Evolutionary conservation across 306 rosid genomes (phyloP).

Genomic region (Echinosophora koreensis): DNA sequence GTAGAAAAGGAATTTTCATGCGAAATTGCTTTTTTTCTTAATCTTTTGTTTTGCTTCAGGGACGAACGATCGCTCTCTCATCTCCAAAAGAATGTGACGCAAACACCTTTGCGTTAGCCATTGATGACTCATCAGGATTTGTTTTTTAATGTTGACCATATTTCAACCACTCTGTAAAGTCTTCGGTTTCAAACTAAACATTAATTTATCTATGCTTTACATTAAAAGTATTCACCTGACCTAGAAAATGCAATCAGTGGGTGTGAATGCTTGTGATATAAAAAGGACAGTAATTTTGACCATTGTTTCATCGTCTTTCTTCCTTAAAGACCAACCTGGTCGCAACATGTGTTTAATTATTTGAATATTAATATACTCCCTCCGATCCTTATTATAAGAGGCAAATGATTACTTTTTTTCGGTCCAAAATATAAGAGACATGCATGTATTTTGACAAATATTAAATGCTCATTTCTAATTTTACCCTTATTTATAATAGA

Average conservation of each 20-base stretch:
- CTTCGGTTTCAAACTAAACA: background rate
- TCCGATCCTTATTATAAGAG: too few species aligned
- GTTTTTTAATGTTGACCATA: slow-evolving; percentile 27
- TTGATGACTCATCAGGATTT: background rate
- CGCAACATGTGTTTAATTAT: background rate
- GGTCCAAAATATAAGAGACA: too few species aligned
- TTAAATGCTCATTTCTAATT: too few species aligned
- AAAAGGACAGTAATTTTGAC: background rate
- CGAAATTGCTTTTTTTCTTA: too few species aligned
- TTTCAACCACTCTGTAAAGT: background rate
- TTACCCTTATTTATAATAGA: too few species aligned
- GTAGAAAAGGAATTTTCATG: too few species aligned
- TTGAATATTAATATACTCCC: slow-evolving; percentile 5
- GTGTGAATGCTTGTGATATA: too few species aligned
- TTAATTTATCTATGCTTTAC: background rate
- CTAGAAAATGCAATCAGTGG: too few species aligned
- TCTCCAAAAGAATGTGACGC: slow-evolving; percentile 4
- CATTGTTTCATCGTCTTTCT: background rate
- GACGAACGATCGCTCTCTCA: too few species aligned
- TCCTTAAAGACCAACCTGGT: slow-evolving; percentile 20
- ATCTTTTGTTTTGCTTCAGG: too few species aligned
- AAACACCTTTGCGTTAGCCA: background rate
- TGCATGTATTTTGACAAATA: too few species aligned
- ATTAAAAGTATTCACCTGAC: background rate
- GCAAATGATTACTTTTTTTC: too few species aligned